Percentiles rank a stretch among this genome's conserved stretches.
These are phyloP conservation scores for Suhomyces sp. DNA, from an alignment of 805 yeast species.

Conservation along the genomic window DNA sequence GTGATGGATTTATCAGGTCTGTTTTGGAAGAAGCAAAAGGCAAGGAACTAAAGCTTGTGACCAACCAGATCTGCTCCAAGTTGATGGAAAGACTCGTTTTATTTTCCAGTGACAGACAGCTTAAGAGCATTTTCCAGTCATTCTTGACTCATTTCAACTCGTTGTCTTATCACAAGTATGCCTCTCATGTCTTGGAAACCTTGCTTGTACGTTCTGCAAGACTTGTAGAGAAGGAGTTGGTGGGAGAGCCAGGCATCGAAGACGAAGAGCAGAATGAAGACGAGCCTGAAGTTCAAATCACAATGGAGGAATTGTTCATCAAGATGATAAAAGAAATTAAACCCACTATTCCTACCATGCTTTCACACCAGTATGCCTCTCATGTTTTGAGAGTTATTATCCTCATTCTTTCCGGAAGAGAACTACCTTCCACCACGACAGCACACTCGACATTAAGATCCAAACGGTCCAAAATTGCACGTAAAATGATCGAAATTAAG, in stretches of 20 bases:
- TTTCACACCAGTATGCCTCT: slow-evolving; percentile 78
- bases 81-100: slow-evolving; percentile 83
- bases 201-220: slow-evolving; percentile 72
- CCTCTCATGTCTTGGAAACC: slow-evolving; percentile 93
- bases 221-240: slow-evolving; percentile 67
- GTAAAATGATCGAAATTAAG: slow-evolving; percentile 87
- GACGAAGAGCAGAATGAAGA: slow-evolving; percentile 31
- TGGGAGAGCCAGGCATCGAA: slow-evolving; percentile 26
- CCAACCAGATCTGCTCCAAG: slow-evolving; percentile 93
- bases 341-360: slow-evolving; percentile 57
- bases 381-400: slow-evolving; percentile 78
- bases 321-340: slow-evolving; percentile 65
- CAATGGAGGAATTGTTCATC: slow-evolving; percentile 66
- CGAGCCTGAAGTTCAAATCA: slow-evolving; percentile 38
- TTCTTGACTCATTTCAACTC: slow-evolving; percentile 75
- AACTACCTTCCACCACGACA: slow-evolving; percentile 67
- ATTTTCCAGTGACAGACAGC: slow-evolving; percentile 59
- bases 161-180: slow-evolving; percentile 80
- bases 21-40: slow-evolving; percentile 85
- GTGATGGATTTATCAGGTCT: slow-evolving; percentile 65
- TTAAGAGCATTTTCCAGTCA: slow-evolving; percentile 61
- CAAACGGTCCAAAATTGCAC: slow-evolving; percentile 80
- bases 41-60: slow-evolving; percentile 86
- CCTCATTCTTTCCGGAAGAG: slow-evolving; percentile 71
- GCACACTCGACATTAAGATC: slow-evolving; percentile 75